These are phyloP conservation scores for Pyrus bretschneideri DNA, from an alignment of 306 rosid genomes.

Conservation along the genomic window DNA sequence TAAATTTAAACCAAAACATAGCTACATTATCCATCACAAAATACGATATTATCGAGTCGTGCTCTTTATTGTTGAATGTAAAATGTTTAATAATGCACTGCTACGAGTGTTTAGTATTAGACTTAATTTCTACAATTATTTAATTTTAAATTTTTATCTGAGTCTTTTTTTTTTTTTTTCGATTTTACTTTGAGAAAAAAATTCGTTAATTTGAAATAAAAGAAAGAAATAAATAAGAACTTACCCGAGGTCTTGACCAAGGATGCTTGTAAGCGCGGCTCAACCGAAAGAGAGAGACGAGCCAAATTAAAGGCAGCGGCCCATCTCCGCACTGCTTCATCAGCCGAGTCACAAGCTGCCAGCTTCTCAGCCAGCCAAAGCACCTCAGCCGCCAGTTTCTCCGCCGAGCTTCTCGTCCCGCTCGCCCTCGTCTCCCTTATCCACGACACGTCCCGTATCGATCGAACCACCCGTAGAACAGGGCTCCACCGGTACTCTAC, in stretches of 20 bases:
- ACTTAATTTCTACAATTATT: too few relatives aligned
- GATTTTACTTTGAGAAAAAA: too few relatives aligned
- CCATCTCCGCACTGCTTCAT: constrained; percentile 46
- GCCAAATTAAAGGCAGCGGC: constrained; percentile 54
- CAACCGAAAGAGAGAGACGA: constrained; percentile 45
- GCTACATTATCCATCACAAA: too few relatives aligned
- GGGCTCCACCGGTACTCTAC: constrained; percentile 8
- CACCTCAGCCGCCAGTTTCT: constrained; percentile 63
- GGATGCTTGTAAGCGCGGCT: constrained; percentile 59
- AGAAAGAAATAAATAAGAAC: not conserved
- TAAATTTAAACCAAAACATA: too few relatives aligned
- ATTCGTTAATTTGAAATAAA: too few relatives aligned
- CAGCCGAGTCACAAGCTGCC: constrained; percentile 42
- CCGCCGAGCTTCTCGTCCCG: constrained; percentile 30
- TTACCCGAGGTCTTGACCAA: constrained; percentile 59
- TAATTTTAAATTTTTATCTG: too few relatives aligned
- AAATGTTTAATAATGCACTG: too few relatives aligned
- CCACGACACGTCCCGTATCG: constrained; percentile 1
- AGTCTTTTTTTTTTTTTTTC: too few relatives aligned
- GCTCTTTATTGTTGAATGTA: too few relatives aligned
- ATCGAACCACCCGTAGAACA: constrained; percentile 27
- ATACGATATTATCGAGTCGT: too few relatives aligned
- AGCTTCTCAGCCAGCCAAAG: constrained; percentile 66
- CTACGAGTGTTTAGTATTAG: too few relatives aligned
- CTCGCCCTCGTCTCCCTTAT: not conserved